Conservation (phyloP, 2,329 filamentous ascomycete species). For the Penicillium sclerotiorum region DNA sequence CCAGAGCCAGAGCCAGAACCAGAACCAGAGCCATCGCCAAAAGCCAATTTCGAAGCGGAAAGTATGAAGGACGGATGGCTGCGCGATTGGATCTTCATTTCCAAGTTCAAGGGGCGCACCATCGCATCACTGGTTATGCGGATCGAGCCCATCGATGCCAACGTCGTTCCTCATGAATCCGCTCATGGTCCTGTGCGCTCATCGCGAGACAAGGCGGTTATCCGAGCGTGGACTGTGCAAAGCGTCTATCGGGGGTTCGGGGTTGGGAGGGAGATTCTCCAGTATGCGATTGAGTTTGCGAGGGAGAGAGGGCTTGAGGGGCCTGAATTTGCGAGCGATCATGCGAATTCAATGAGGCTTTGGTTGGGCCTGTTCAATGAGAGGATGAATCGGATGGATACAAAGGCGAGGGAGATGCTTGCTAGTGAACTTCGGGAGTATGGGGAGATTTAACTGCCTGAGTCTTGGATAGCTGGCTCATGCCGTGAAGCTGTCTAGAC, state of each 20-base stretch:
- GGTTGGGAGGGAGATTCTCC: conserved; percentile 71
- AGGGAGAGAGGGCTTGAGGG: conserved; percentile 69
- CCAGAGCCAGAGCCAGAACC: too few species aligned
- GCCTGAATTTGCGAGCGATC: conserved; percentile 71
- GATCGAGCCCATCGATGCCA: conserved; percentile 15
- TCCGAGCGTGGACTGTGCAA: conserved; percentile 81
- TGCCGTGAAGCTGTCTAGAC: too few species aligned
- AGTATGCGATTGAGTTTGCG: conserved; percentile 70
- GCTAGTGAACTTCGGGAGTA: background rate
- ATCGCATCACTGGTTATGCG: conserved; percentile 70
- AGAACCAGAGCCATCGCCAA: too few species aligned
- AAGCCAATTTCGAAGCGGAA: background rate
- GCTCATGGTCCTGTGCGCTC: background rate
- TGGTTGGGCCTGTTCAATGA: conserved; percentile 50
- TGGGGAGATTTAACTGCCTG: too few species aligned
- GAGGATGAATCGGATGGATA: conserved; percentile 3
- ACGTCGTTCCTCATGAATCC: background rate
- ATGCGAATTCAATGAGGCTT: conserved; percentile 72
- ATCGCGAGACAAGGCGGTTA: conserved; percentile 43
- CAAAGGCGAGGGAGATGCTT: conserved; percentile 1
- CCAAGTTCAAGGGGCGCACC: conserved; percentile 59
- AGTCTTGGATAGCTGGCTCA: background rate
- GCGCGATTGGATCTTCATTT: background rate
- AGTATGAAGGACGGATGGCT: background rate
- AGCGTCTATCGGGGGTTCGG: conserved; percentile 70